A percentile compares a stretch with the other conserved stretches of the same genome.
These are phyloP conservation scores for Emergomyces africanus DNA, from an alignment of 2,329 filamentous ascomycete genomes.

Conservation along the genomic window DNA sequence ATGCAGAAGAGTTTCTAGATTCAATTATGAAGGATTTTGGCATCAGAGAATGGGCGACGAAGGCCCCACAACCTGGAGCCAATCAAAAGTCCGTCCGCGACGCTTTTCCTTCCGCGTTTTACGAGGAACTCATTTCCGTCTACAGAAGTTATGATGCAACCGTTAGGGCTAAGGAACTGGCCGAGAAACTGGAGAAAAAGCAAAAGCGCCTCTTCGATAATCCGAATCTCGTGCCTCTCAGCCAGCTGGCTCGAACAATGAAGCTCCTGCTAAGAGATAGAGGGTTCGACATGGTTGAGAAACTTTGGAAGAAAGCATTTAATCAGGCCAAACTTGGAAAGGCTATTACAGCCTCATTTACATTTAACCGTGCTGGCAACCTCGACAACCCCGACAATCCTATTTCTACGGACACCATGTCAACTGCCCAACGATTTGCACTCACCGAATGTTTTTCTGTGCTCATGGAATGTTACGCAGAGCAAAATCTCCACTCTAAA, in stretches of 20 bases:
- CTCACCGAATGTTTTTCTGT: slow-evolving; percentile 37
- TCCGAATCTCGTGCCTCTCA: slow-evolving; percentile 5
- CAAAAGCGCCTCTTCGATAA: slow-evolving; percentile 7
- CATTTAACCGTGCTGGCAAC: background rate
- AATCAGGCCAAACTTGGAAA: slow-evolving; percentile 35
- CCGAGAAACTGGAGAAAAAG: slow-evolving; percentile 9
- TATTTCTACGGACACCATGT: slow-evolving; percentile 11
- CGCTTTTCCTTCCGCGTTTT: slow-evolving; percentile 38
- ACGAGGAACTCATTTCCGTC: slow-evolving; percentile 44
- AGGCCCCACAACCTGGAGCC: slow-evolving; percentile 26
- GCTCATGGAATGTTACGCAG: slow-evolving; percentile 41
- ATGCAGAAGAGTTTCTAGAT: slow-evolving; percentile 26
- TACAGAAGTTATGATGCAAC: slow-evolving; percentile 37
- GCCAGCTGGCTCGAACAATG: slow-evolving; percentile 42
- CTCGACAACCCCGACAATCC: background rate
- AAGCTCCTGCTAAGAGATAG: slow-evolving; percentile 45
- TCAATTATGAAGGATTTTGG: slow-evolving; percentile 27
- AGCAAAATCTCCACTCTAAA: slow-evolving; percentile 41
- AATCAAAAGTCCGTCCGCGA: slow-evolving; percentile 24
- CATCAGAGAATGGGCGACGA: slow-evolving; percentile 30
- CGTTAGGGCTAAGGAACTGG: slow-evolving; percentile 27
- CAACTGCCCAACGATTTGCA: slow-evolving; percentile 34
- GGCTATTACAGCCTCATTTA: slow-evolving; percentile 9
- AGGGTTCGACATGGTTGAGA: slow-evolving; percentile 47
- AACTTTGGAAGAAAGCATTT: slow-evolving; percentile 54